A percentile compares a stretch with the other conserved stretches of the same genome.
These are phyloP conservation scores for Teratosphaeria pseudoeucalypti DNA, from an alignment of 2,329 filamentous ascomycete genomes.

Conservation along the genomic window DNA sequence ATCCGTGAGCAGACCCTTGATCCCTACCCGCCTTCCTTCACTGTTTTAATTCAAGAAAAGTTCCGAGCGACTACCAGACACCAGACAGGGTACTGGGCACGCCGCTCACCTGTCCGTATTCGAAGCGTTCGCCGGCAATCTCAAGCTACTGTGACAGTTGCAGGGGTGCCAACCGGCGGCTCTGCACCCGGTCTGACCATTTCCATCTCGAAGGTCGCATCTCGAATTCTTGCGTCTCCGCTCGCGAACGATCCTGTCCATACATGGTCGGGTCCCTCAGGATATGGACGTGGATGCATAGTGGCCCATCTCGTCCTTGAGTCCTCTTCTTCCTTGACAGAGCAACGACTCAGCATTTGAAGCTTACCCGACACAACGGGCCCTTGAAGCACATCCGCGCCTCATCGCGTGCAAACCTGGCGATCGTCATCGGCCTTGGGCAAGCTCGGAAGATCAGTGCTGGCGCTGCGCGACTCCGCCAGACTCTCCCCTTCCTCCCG, in stretches of 20 bases:
- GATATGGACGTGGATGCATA: not conserved
- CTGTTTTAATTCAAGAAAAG: not conserved
- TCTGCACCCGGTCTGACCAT: not conserved
- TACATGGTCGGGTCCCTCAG: not conserved
- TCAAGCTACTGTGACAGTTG: not conserved
- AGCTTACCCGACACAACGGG: not conserved
- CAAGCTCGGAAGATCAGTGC: slow-evolving; percentile 4
- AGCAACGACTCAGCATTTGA: too few relatives aligned
- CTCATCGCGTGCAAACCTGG: slow-evolving; percentile 3
- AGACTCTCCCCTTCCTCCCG: slow-evolving; percentile 6
- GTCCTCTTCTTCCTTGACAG: not conserved
- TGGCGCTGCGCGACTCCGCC: slow-evolving; percentile 1
- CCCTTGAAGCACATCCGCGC: not conserved
- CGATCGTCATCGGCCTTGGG: slow-evolving; percentile 12
- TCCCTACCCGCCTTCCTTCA: not conserved
- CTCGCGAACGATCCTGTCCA: not conserved
- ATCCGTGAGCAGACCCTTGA: not conserved
- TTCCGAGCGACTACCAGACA: not conserved
- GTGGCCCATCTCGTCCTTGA: not conserved
- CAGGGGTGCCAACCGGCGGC: not conserved
- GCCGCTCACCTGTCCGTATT: not conserved
- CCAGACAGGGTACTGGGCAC: not conserved
- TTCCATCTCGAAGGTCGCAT: not conserved
- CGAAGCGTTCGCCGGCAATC: not conserved
- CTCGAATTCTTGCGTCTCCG: not conserved